Evolutionary conservation across 768 basidiomycete genomes (phyloP).

Genomic region (Suillus alpinus): DNA sequence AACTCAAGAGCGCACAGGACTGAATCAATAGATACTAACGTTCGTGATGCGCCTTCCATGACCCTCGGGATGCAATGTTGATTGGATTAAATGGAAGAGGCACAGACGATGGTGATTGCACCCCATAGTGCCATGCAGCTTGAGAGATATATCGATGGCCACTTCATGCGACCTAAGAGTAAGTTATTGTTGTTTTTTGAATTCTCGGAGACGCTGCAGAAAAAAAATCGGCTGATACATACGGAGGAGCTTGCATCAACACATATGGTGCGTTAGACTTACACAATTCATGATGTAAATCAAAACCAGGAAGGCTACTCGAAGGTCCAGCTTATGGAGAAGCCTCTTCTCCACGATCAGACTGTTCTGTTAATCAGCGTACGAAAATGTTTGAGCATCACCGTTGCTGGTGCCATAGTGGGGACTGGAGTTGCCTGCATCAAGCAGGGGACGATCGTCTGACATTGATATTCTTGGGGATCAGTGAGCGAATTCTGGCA

Average conservation of each 20-base stretch:
- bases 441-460: not conserved
- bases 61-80: conserved; percentile 1
- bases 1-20: conserved; percentile 8
- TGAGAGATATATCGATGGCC: conserved; percentile 65
- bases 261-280: conserved; percentile 45
- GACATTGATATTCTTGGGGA: not conserved
- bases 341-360: conserved; percentile 44
- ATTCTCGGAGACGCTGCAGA: not conserved
- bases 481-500: not conserved
- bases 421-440: not conserved
- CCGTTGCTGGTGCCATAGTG: not conserved
- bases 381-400: not conserved
- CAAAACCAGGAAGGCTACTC: conserved; percentile 42
- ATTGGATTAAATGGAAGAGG: conserved; percentile 1
- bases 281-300: conserved; percentile 49
- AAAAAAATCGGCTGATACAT: conserved; percentile 21
- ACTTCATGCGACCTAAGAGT: conserved; percentile 60
- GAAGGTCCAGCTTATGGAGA: conserved; percentile 39
- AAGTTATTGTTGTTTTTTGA: conserved; percentile 63
- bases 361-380: conserved; percentile 20
- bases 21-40: conserved; percentile 1
- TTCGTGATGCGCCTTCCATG: conserved; percentile 36
- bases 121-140: conserved; percentile 69
- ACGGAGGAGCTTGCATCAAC: conserved; percentile 74
- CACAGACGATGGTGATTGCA: conserved; percentile 41